These are phyloP conservation scores for Metroxylon sagu DNA, from an alignment of 176 grass and related monocot genomes.

Conservation along the genomic window DNA sequence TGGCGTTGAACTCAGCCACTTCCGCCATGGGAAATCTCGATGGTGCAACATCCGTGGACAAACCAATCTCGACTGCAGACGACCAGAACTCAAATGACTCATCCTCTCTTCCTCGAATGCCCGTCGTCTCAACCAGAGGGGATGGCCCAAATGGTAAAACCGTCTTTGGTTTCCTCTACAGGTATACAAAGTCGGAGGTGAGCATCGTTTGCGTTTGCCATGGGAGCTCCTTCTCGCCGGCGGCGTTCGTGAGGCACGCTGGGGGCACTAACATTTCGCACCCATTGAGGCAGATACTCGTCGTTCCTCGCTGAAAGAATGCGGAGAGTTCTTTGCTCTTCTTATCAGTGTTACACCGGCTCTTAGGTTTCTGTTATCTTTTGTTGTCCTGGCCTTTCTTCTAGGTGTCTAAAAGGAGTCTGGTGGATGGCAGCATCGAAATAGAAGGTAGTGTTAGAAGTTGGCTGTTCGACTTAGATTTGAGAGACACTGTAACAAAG, in stretches of 20 bases:
- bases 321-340: no score
- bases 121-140: slow-evolving; percentile 9
- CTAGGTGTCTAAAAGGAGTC: no score
- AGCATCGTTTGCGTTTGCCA: neutral
- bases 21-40: neutral
- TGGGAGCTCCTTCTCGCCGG: neutral
- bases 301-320: neutral
- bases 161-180: neutral
- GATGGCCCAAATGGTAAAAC: neutral
- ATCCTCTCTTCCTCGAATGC: neutral
- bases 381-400: no score
- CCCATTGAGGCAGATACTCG: neutral
- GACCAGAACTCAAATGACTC: neutral
- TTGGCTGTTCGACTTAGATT: no score
- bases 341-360: no score
- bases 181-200: neutral
- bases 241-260: neutral
- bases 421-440: no score
- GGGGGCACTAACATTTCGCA: neutral
- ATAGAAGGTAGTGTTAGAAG: no score
- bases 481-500: no score
- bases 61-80: neutral
- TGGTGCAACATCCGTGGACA: neutral
- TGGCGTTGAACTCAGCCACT: neutral
- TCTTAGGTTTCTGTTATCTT: no score